Evolutionary conservation across 371 early-diverging fungal species (phyloP).

Genomic region (Syncephalastrum racemosum): DNA sequence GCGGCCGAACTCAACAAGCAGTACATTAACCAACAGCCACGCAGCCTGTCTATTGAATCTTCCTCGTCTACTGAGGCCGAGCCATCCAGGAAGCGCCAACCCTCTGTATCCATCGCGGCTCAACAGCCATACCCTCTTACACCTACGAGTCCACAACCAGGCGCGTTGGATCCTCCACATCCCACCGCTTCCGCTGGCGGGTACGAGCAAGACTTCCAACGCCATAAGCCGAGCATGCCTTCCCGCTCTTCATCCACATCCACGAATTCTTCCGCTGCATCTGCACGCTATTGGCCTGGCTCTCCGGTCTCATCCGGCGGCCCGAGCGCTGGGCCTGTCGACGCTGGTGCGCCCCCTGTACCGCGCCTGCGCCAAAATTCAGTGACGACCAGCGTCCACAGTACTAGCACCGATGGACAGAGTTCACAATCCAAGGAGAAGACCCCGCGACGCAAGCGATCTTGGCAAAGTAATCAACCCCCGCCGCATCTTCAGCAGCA

Average conservation of each 20-base stretch:
- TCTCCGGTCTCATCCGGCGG: neutral
- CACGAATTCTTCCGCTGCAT: conserved; percentile 6
- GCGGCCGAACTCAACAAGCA: conserved; percentile 18
- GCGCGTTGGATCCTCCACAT: conserved; percentile 1
- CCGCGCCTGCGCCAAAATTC: conserved; percentile 17
- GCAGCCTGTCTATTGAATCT: conserved; percentile 23
- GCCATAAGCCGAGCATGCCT: conserved; percentile 8
- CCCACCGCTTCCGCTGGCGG: too few relatives aligned
- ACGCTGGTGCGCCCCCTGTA: conserved; percentile 1
- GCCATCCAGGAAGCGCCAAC: too few relatives aligned
- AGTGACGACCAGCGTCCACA: conserved; percentile 14
- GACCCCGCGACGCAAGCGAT: neutral
- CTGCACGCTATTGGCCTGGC: conserved; percentile 1
- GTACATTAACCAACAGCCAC: conserved; percentile 8
- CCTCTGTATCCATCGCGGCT: too few relatives aligned
- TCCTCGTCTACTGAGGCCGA: conserved; percentile 10
- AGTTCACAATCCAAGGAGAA: neutral
- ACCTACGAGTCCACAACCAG: conserved; percentile 19
- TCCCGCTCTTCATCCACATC: conserved; percentile 18
- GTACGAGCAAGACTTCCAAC: neutral
- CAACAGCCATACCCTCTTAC: conserved; percentile 12
- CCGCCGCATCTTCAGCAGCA: conserved; percentile 9
- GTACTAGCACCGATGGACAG: conserved; percentile 14
- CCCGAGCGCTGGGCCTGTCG: conserved; percentile 3
- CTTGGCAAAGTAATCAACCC: conserved; percentile 5